These are phyloP conservation scores for Boehmeria nivea DNA, from an alignment of 306 rosid species.

Conservation along the genomic window DNA sequence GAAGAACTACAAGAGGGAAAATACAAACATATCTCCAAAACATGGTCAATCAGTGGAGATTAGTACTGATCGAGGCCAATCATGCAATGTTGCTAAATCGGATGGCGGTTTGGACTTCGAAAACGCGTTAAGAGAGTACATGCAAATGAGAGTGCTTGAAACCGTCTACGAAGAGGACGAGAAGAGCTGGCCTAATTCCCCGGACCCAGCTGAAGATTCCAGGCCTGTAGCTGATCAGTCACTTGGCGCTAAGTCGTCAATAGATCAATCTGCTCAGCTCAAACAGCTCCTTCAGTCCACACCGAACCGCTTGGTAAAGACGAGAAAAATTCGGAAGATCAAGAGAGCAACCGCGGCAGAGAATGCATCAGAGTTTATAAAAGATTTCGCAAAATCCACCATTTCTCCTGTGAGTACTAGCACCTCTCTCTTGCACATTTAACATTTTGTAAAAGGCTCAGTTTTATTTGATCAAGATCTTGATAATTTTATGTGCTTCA, in stretches of 20 bases:
- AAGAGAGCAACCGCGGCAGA: not conserved
- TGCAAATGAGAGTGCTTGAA: conserved; percentile 30
- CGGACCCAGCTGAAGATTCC: conserved; percentile 10
- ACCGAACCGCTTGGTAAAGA: conserved; percentile 9
- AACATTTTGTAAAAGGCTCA: too few relatives aligned
- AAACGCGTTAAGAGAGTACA: conserved; percentile 12
- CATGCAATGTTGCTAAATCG: not conserved
- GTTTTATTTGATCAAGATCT: too few relatives aligned
- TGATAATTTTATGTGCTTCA: conserved; percentile 2
- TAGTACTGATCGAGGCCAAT: not conserved
- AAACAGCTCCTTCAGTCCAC: conserved; percentile 20
- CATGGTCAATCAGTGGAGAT: not conserved
- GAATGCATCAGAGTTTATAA: conserved; percentile 5
- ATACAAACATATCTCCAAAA: conserved; percentile 4
- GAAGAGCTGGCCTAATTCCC: conserved; percentile 18
- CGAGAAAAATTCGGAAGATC: conserved; percentile 14
- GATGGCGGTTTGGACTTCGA: conserved; percentile 3
- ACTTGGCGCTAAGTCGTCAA: conserved; percentile 7
- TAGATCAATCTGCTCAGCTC: conserved; percentile 10
- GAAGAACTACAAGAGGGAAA: conserved; percentile 8
- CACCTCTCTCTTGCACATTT: too few relatives aligned
- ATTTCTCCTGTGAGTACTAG: conserved; percentile 14
- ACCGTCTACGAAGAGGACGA: conserved; percentile 30
- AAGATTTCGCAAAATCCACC: conserved; percentile 17
- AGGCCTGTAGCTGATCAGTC: not conserved